Percentiles rank a stretch among this genome's conserved stretches.
phyloP scores from a whole-genome alignment of 371 early-diverging fungal genomes.

The Mucor mucedo region DNA sequence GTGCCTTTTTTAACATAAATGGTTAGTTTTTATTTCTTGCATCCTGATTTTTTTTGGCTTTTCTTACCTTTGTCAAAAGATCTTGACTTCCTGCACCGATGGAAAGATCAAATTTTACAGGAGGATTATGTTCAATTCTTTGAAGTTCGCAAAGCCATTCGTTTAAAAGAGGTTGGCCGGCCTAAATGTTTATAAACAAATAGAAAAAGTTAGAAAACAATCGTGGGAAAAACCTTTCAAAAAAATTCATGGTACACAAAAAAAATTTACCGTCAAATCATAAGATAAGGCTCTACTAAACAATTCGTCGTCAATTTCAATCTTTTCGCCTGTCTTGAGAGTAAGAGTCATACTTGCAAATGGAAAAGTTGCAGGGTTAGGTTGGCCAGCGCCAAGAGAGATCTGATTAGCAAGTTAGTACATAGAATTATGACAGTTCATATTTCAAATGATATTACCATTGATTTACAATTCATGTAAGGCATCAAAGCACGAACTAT shows the following conservation, averaged over 20 bases:
- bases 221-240: constrained; percentile 6
- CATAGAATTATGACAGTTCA: not conserved
- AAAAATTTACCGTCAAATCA: constrained; percentile 57
- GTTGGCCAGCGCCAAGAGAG: constrained; percentile 75
- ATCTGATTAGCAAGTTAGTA: constrained; percentile 39
- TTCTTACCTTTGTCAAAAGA: constrained; percentile 64
- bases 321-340: constrained; percentile 64
- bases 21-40: not conserved
- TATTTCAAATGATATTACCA: constrained; percentile 35
- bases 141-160: constrained; percentile 72
- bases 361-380: constrained; percentile 78
- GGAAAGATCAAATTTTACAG: constrained; percentile 62
- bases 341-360: constrained; percentile 65
- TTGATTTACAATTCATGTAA: constrained; percentile 38
- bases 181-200: constrained; percentile 23
- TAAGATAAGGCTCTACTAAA: constrained; percentile 59
- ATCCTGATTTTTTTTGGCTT: not conserved
- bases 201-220: not conserved
- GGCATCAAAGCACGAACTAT: constrained; percentile 25
- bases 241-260: not conserved
- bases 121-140: constrained; percentile 63
- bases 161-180: constrained; percentile 67
- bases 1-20: constrained; percentile 42
- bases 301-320: constrained; percentile 51
- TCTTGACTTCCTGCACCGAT: constrained; percentile 83